Percentiles rank a stretch among this genome's conserved stretches.
phyloP scores from a whole-genome alignment of 768 basidiomycete species.

The button mushroom (Agaricus bisporus) region DNA sequence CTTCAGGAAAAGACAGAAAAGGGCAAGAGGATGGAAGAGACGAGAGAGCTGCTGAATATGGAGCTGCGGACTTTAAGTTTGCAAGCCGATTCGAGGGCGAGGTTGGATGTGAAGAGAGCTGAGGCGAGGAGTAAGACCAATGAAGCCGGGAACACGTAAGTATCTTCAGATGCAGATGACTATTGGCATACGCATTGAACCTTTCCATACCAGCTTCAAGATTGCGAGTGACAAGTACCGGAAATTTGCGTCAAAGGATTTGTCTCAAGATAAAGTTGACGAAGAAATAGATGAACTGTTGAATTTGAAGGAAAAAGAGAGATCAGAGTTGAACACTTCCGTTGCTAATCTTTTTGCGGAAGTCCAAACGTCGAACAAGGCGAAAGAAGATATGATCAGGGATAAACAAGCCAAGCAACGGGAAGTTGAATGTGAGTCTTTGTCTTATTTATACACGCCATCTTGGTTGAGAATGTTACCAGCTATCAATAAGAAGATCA shows the following conservation, averaged over 20 bases:
- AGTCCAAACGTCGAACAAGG: conserved; percentile 42
- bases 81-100: conserved; percentile 79
- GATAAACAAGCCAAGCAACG: conserved; percentile 8
- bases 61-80: conserved; percentile 68
- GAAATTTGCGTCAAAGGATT: conserved; percentile 56
- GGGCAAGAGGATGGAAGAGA: conserved; percentile 58
- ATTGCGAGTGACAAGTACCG: conserved; percentile 54
- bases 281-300: conserved; percentile 55
- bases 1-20: conserved; percentile 48
- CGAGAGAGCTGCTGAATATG: conserved; percentile 58
- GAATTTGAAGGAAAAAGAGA: conserved; percentile 57
- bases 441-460: not conserved
- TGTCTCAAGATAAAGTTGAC: conserved; percentile 65
- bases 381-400: not conserved
- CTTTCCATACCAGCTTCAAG: conserved; percentile 45
- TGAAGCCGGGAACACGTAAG: conserved; percentile 68
- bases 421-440: conserved; percentile 7
- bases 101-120: conserved; percentile 64
- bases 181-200: too few relatives aligned
- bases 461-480: not conserved
- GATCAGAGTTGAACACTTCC: conserved; percentile 35
- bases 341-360: conserved; percentile 17
- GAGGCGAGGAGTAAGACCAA: conserved; percentile 59
- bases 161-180: conserved; percentile 3
- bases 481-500: conserved; percentile 21